Evolutionary conservation across 2,329 filamentous ascomycete genomes (phyloP).

Genomic region (Cladosporium austrohemisphaericum): DNA sequence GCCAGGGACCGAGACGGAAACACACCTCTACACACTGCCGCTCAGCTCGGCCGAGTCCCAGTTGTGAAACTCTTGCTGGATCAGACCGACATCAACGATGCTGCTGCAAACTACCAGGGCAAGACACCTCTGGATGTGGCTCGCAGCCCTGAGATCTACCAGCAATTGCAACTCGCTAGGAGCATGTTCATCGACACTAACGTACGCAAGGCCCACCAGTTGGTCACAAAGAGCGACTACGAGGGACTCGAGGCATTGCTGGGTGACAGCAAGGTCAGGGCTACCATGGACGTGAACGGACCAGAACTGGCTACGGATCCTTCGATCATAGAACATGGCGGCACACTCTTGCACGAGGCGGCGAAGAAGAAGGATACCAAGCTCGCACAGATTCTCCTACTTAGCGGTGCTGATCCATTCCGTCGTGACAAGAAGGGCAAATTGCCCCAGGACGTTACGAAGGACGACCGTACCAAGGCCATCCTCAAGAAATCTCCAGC

Average conservation of each 20-base stretch:
- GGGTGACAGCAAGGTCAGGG: constrained; percentile 80
- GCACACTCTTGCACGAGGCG: constrained; percentile 88
- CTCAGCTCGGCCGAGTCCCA: constrained; percentile 72
- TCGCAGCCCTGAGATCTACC: constrained; percentile 90
- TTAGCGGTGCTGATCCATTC: constrained; percentile 95
- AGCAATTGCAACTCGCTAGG: constrained; percentile 83
- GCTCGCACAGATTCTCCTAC: constrained; percentile 81
- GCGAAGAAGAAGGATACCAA: constrained; percentile 81
- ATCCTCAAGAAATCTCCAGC: constrained; percentile 94
- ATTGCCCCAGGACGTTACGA: constrained; percentile 91
- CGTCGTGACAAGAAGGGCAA: constrained; percentile 92
- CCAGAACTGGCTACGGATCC: constrained; percentile 82
- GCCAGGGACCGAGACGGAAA: constrained; percentile 90
- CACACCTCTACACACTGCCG: constrained; percentile 84
- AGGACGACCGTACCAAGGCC: constrained; percentile 81
- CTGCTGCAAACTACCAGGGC: constrained; percentile 76
- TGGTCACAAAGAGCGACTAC: constrained; percentile 71
- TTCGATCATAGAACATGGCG: constrained; percentile 73
- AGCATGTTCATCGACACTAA: constrained; percentile 87
- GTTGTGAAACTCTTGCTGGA: constrained; percentile 82
- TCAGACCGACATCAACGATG: constrained; percentile 80
- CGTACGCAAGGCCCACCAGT: constrained; percentile 75
- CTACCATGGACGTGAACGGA: constrained; percentile 86
- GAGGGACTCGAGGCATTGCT: constrained; percentile 73
- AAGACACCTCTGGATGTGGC: constrained; percentile 85